Conservation (phyloP, 1,284 basidiomycete genomes). For the Gymnopus androsaceus region DNA sequence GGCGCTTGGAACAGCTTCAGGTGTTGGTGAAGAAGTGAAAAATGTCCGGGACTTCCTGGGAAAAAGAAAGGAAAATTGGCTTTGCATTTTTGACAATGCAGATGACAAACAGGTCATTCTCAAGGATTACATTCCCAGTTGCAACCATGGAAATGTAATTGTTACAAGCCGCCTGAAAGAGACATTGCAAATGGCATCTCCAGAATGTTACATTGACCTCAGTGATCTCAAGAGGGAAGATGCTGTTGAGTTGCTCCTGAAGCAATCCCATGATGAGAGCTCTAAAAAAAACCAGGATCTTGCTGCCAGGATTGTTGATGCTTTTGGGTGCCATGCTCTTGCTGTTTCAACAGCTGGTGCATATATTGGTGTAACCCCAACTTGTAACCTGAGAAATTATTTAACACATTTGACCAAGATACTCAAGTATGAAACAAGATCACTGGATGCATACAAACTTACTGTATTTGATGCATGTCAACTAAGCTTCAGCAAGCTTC, state of each 20-base stretch:
- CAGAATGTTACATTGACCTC: background rate
- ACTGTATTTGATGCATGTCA: background rate
- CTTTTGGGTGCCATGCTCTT: background rate
- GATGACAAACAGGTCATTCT: too few relatives aligned
- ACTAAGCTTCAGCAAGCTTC: background rate
- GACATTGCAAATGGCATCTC: background rate
- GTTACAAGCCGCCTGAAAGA: background rate
- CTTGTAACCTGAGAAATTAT: background rate
- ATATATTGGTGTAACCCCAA: background rate
- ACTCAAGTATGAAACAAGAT: background rate
- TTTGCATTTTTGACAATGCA: too few relatives aligned
- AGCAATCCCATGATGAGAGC: too few relatives aligned
- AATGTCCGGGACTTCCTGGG: background rate
- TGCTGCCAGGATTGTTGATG: background rate
- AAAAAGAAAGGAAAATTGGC: background rate
- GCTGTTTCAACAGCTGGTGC: slow-evolving; percentile 5
- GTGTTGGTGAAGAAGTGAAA: background rate
- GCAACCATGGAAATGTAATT: too few relatives aligned
- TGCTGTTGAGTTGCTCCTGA: too few relatives aligned
- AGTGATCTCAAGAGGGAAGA: too few relatives aligned
- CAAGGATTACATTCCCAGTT: too few relatives aligned
- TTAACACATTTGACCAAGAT: background rate
- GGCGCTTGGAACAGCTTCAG: too few relatives aligned
- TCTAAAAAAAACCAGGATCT: too few relatives aligned
- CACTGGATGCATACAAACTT: background rate